Evolutionary conservation across 768 basidiomycete genomes (phyloP).

Genomic region (Boletus rubescentipes): DNA sequence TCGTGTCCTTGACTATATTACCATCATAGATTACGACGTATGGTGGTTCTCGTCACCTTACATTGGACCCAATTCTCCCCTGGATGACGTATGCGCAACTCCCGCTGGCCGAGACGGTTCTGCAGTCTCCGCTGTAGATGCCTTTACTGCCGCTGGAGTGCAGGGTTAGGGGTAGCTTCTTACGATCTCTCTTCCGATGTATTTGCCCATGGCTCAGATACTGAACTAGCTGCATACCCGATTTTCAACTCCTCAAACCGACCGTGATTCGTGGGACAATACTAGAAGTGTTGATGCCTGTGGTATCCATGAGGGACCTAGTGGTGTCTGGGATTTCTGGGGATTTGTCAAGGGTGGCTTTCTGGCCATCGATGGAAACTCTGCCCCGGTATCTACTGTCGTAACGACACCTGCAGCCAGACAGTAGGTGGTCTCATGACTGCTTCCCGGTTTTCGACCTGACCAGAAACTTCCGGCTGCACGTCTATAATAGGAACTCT

Average conservation of each 20-base stretch:
- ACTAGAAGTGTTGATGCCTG: no score
- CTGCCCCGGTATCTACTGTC: slow-evolving; percentile 44
- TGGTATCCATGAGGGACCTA: slow-evolving; percentile 41
- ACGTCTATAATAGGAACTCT: slow-evolving; percentile 53
- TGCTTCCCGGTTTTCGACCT: not conserved
- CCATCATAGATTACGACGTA: slow-evolving; percentile 65
- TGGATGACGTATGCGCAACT: slow-evolving; percentile 70
- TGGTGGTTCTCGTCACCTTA: slow-evolving; percentile 31
- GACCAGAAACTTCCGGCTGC: slow-evolving; percentile 43
- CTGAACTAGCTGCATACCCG: slow-evolving; percentile 46
- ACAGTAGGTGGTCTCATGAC: slow-evolving; percentile 46
- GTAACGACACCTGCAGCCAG: slow-evolving; percentile 65
- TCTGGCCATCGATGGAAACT: slow-evolving; percentile 33
- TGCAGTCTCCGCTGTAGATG: slow-evolving; percentile 62
- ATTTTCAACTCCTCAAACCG: slow-evolving; percentile 35
- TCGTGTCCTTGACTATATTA: slow-evolving; percentile 60
- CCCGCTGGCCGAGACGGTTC: slow-evolving; percentile 64
- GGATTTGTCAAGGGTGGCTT: slow-evolving; percentile 57
- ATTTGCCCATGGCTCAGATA: slow-evolving; percentile 31
- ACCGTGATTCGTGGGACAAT: slow-evolving; percentile 42
- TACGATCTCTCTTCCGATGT: slow-evolving; percentile 69
- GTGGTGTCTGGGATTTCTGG: slow-evolving; percentile 59
- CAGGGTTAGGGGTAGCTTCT: slow-evolving; percentile 69
- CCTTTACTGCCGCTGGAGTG: slow-evolving; percentile 76
- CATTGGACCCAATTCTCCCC: slow-evolving; percentile 75